Evolutionary conservation across 176 grass and related monocot genomes (phyloP).

Genomic region (Dactylis glomerata): DNA sequence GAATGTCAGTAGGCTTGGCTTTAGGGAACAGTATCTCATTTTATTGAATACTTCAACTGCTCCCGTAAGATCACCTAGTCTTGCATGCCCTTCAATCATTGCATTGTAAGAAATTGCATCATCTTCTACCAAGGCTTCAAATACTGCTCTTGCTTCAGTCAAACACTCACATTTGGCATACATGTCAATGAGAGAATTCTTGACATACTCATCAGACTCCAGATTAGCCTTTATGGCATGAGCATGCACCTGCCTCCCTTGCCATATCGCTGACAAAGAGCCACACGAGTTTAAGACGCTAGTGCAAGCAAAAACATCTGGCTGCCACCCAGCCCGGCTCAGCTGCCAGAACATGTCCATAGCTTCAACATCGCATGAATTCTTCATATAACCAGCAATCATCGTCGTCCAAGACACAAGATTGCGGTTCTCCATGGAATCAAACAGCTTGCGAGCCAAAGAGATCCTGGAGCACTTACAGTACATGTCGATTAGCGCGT

Average conservation of each 20-base stretch:
- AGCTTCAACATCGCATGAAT: constrained; percentile 50
- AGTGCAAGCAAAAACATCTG: constrained; percentile 66
- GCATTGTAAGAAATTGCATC: constrained; percentile 66
- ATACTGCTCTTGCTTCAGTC: constrained; percentile 49
- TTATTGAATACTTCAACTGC: constrained; percentile 47
- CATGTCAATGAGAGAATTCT: constrained; percentile 78
- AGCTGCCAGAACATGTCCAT: constrained; percentile 57
- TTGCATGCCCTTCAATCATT: constrained; percentile 84
- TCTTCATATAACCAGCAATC: constrained; percentile 78
- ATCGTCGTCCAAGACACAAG: constrained; percentile 90
- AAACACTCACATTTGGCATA: constrained; percentile 69
- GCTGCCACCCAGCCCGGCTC: constrained; percentile 48
- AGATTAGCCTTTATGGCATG: constrained; percentile 63
- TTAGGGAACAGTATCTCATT: constrained; percentile 59
- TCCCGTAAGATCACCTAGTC: constrained; percentile 44
- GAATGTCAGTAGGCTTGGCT: constrained; percentile 57
- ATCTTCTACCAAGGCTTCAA: constrained; percentile 51
- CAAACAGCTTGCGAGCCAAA: constrained; percentile 59
- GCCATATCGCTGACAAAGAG: constrained; percentile 40
- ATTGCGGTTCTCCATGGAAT: constrained; percentile 43
- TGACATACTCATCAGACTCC: constrained; percentile 59
- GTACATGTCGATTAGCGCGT: constrained; percentile 59
- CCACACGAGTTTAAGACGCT: constrained; percentile 75
- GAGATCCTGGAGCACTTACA: constrained; percentile 61
- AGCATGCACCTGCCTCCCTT: constrained; percentile 76